These are phyloP conservation scores for Phytophthora podocarpi DNA, from an alignment of 352 stramenopile genomes.

Conservation along the genomic window DNA sequence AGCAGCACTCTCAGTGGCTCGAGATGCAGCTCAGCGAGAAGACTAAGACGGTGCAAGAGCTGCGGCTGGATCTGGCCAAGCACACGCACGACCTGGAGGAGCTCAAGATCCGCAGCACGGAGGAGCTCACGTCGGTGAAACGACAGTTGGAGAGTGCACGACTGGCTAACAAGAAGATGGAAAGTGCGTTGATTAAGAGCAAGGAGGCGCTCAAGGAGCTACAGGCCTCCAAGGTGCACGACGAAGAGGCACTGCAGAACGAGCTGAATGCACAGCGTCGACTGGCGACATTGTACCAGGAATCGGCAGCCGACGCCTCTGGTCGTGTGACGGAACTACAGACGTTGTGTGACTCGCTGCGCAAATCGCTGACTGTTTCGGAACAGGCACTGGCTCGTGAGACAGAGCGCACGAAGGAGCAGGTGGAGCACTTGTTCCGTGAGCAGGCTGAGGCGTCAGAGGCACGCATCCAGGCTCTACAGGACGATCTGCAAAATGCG, in stretches of 20 bases:
- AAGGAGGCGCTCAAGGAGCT: conserved; percentile 79
- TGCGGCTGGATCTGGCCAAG: conserved; percentile 62
- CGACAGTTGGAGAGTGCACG: conserved; percentile 66
- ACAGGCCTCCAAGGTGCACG: conserved; percentile 60
- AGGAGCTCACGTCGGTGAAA: conserved; percentile 53
- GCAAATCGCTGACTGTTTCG: conserved; percentile 58
- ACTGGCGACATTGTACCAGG: conserved; percentile 76
- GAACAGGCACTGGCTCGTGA: conserved; percentile 67
- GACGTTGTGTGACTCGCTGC: conserved; percentile 56
- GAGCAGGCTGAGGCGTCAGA: conserved; percentile 69
- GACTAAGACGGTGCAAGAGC: conserved; percentile 61
- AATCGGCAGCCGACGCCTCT: conserved; percentile 62
- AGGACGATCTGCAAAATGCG: conserved; percentile 60
- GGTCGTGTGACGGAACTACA: conserved; percentile 61
- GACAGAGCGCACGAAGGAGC: conserved; percentile 69
- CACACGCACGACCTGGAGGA: conserved; percentile 62
- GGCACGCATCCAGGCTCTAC: conserved; percentile 54
- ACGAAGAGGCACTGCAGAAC: conserved; percentile 68
- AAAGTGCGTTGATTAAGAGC: conserved; percentile 59
- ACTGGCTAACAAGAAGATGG: conserved; percentile 70
- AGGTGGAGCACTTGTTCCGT: conserved; percentile 77
- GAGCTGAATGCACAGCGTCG: conserved; percentile 72
- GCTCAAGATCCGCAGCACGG: conserved; percentile 50
- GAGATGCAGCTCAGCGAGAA: conserved; percentile 72
- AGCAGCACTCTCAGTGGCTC: conserved; percentile 72